Evolutionary conservation across 371 early-diverging fungal species (phyloP), one percentile per base, ranked within the genome.

Genomic region (Apophysomyces sp.): DNA sequence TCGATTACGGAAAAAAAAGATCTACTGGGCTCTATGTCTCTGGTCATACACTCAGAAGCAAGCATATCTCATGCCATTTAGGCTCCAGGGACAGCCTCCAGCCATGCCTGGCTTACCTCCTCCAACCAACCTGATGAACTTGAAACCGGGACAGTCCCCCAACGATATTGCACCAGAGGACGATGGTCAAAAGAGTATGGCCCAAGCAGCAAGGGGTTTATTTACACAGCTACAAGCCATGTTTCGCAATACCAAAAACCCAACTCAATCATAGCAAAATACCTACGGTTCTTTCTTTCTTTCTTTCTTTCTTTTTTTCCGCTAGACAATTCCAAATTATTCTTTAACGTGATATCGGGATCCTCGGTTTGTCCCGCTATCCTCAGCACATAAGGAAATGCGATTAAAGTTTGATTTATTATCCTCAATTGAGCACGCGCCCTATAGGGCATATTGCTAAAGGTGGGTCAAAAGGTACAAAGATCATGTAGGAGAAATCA

Each of bases 41-140:
- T 70, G 71, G 71, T 60, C 71, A 1, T 70, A 62, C 36, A 55
- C 66, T 1, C 71, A 70, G 52, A 70, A 70, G 41, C 61, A 62
- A 24, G 30, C 39, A 7, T 51, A 56, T 13, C 57, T 62, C 34
- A 49, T 60, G 34, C 51, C 27, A 2, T 37, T 49, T 0, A 29
- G 36, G 26, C 62, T 51, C 8, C 63, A 59, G 34, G 55, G 52
- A 28, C 21, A n/a, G 3, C 18, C 36, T 12, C n/a, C 53, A 11
- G 24, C 52, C 4, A 55, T 62, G 41, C 55, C 59, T 8, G 49
- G 49, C 6, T 21, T 44, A 21, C 61, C 62, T 13, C 34, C 41
- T 39, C 39, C 55, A 8, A 62, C 27, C 30, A 52, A 60, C 13
- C 64, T 66, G 62, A 67, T 58, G 62, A 68, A 64, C 31, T 56